Evolutionary conservation across 1,284 basidiomycete species (phyloP).

Genomic region (Cutaneotrichosporon sp.): DNA sequence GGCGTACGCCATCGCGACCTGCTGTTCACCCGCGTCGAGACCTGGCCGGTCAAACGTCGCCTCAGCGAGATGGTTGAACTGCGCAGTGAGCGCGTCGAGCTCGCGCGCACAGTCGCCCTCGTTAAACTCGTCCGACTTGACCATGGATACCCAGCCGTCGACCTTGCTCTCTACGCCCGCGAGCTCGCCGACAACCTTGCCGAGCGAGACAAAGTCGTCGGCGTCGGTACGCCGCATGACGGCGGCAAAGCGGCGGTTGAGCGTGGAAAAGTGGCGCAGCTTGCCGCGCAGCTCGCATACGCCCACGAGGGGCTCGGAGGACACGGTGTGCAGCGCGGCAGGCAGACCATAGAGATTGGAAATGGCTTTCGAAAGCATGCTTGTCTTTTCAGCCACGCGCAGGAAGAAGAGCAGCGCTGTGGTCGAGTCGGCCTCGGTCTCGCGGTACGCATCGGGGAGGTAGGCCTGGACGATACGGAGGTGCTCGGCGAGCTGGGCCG

Average conservation of each 20-base stretch:
- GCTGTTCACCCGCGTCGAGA: conserved; percentile 79
- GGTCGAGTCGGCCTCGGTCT: conserved; percentile 78
- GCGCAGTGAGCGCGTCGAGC: conserved; percentile 73
- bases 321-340: conserved; percentile 68
- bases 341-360: conserved; percentile 76
- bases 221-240: conserved; percentile 71
- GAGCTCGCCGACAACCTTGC: conserved; percentile 76
- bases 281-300: conserved; percentile 86
- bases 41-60: conserved; percentile 73
- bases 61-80: conserved; percentile 84
- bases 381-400: conserved; percentile 73
- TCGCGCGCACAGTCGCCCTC: conserved; percentile 89
- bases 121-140: conserved; percentile 80
- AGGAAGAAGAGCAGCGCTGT: conserved; percentile 86
- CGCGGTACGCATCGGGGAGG: conserved; percentile 74
- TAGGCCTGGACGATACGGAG: conserved; percentile 65
- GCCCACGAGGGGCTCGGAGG: conserved; percentile 74
- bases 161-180: conserved; percentile 82
- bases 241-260: conserved; percentile 81
- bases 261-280: conserved; percentile 67
- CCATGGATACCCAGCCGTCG: conserved; percentile 79
- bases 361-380: conserved; percentile 73
- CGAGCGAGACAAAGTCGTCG: conserved; percentile 75
- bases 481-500: conserved; percentile 70
- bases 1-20: conserved; percentile 70